These are phyloP conservation scores for Thermochaetoides dissita DNA, from an alignment of 2,329 filamentous ascomycete species.

Conservation along the genomic window DNA sequence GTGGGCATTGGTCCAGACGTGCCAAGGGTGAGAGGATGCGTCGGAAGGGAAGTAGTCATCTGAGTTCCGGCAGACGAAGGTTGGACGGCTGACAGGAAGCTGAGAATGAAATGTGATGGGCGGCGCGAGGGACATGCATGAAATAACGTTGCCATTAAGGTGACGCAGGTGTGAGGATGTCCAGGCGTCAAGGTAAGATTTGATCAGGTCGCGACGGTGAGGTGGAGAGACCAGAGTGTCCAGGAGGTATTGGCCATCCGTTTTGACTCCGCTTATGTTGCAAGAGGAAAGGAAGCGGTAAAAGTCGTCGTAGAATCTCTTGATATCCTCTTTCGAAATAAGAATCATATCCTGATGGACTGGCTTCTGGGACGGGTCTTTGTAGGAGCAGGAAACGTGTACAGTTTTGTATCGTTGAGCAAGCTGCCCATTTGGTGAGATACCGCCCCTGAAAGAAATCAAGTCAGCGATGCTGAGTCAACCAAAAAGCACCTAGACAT, in stretches of 20 bases:
- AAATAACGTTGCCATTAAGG: conserved; percentile 66
- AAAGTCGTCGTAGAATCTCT: conserved; percentile 76
- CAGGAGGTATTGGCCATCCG: conserved; percentile 81
- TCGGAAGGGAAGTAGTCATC: conserved; percentile 85
- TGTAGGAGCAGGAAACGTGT: conserved; percentile 36
- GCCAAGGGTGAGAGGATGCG: conserved; percentile 75
- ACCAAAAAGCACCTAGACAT: too few relatives aligned
- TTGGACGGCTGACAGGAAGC: conserved; percentile 59
- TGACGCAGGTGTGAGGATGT: conserved; percentile 45
- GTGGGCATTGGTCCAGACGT: conserved; percentile 87
- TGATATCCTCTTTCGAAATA: conserved; percentile 60
- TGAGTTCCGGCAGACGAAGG: conserved; percentile 68
- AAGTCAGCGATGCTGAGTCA: too few relatives aligned
- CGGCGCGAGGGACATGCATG: conserved; percentile 88
- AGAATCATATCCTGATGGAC: conserved; percentile 55
- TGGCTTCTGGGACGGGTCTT: conserved; percentile 31
- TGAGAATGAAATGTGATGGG: conserved; percentile 77
- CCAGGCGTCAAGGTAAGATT: conserved; percentile 77
- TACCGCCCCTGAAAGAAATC: conserved; percentile 40
- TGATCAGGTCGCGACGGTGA: conserved; percentile 57
- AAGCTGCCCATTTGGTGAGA: conserved; percentile 61
- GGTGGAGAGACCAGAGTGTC: conserved; percentile 58
- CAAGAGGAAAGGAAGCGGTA: conserved; percentile 63
- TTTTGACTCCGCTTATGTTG: conserved; percentile 80
- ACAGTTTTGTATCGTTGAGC: conserved; percentile 67